These are phyloP conservation scores for Clavispora vitiphila DNA, from an alignment of 805 yeast species.

Conservation along the genomic window DNA sequence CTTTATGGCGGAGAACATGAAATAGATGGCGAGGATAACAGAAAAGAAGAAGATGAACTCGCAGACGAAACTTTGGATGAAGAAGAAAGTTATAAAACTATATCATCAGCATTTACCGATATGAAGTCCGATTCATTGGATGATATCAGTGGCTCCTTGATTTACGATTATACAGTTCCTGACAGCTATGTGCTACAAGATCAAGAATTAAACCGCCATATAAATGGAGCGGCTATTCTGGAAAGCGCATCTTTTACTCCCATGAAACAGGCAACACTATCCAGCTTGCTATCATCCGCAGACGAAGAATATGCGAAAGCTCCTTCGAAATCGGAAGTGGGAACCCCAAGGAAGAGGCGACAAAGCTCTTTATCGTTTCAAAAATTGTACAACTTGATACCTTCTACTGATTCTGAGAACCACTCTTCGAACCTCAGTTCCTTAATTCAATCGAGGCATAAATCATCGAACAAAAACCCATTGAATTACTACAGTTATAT, in stretches of 20 bases:
- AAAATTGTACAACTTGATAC: constrained; percentile 10
- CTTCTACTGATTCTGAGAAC: constrained; percentile 1
- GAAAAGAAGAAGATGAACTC: constrained; percentile 19
- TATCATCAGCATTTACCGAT: constrained; percentile 37
- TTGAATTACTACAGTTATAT: constrained; percentile 40
- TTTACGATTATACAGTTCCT: constrained; percentile 17
- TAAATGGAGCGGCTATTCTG: background rate
- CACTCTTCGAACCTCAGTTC: constrained; percentile 24
- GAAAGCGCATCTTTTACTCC: background rate
- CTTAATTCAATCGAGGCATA: constrained; percentile 35
- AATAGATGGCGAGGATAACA: constrained; percentile 14
- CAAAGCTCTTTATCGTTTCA: constrained; percentile 8
- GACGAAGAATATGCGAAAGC: background rate
- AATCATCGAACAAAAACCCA: constrained; percentile 37
- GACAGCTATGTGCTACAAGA: constrained; percentile 11
- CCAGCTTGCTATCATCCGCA: background rate
- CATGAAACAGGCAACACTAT: background rate
- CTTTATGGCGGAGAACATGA: background rate
- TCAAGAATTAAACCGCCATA: background rate
- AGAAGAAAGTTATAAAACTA: constrained; percentile 14
- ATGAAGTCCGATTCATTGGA: constrained; percentile 36
- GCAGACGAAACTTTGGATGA: constrained; percentile 23
- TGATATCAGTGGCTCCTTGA: constrained; percentile 22
- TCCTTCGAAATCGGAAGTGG: background rate
- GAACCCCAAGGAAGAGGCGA: background rate